phyloP scores from a whole-genome alignment of 2,329 filamentous ascomycete species.

The Talaromyces rugulosus region DNA sequence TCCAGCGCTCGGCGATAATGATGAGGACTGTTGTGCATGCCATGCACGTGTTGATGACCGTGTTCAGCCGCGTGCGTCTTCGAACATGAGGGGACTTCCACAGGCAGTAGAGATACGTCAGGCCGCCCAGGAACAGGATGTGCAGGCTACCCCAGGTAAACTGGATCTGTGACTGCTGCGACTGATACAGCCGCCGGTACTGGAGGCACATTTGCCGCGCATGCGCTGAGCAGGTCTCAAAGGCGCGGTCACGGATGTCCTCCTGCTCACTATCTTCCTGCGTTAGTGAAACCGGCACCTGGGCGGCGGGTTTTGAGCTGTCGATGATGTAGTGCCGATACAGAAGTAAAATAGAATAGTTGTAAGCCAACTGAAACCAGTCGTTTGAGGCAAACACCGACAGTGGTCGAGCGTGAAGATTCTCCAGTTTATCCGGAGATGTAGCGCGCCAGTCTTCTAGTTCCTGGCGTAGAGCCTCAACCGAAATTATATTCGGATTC shows the following conservation, averaged over 20 bases:
- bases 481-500: not conserved
- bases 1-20: constrained; percentile 27
- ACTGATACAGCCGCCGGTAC: constrained; percentile 33
- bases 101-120: constrained; percentile 29
- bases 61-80: constrained; percentile 1
- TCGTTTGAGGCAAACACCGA: constrained; percentile 31
- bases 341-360: constrained; percentile 37
- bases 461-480: constrained; percentile 19
- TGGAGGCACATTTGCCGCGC: constrained; percentile 27
- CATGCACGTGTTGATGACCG: constrained; percentile 25
- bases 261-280: constrained; percentile 1
- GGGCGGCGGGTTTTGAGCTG: not conserved
- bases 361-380: constrained; percentile 39
- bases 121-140: constrained; percentile 19
- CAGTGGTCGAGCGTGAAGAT: constrained; percentile 19
- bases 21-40: constrained; percentile 27
- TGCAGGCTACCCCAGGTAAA: constrained; percentile 26
- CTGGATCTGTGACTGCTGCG: constrained; percentile 18
- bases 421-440: constrained; percentile 15
- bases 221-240: constrained; percentile 6
- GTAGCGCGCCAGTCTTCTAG: constrained; percentile 21
- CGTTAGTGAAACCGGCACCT: not conserved
- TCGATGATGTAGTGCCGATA: constrained; percentile 23
- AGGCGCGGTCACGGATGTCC: constrained; percentile 7
- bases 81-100: constrained; percentile 23